These are phyloP conservation scores for Nicotiana tomentosiformis DNA, from an alignment of 257 asterid genomes.

Conservation along the genomic window DNA sequence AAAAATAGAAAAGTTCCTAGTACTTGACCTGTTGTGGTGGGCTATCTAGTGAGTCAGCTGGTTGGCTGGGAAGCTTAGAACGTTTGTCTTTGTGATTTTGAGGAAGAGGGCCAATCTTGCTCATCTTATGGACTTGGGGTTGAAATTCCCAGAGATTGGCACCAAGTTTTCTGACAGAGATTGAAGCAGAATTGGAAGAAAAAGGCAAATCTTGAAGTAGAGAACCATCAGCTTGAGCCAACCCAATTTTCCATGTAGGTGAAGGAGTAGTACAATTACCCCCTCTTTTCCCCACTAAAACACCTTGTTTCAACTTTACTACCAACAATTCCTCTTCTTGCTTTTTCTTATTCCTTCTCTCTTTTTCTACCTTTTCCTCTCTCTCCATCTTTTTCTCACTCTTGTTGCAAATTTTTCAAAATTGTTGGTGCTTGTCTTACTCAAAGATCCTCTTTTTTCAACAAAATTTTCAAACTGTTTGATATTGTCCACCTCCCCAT, in stretches of 20 bases:
- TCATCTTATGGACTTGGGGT: slow-evolving; percentile 27
- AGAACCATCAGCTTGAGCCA: slow-evolving; percentile 49
- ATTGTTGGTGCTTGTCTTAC: slow-evolving; percentile 18
- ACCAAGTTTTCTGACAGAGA: slow-evolving; percentile 77
- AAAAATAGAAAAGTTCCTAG: not conserved
- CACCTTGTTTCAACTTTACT: slow-evolving; percentile 57
- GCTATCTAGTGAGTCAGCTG: slow-evolving; percentile 16
- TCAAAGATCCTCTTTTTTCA: slow-evolving; percentile 9
- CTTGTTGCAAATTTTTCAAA: slow-evolving; percentile 8
- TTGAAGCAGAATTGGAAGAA: slow-evolving; percentile 26
- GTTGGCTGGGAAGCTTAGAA: slow-evolving; percentile 14
- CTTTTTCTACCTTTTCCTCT: slow-evolving; percentile 27
- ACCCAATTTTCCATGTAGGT: slow-evolving; percentile 66
- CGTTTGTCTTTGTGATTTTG: slow-evolving; percentile 18
- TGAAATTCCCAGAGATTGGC: slow-evolving; percentile 80
- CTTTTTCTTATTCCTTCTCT: slow-evolving; percentile 35
- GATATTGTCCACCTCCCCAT: slow-evolving; percentile 2
- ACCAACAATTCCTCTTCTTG: slow-evolving; percentile 24
- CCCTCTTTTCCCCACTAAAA: slow-evolving; percentile 59
- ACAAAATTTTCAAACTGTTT: slow-evolving; percentile 16
- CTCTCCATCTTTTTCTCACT: slow-evolving; percentile 16
- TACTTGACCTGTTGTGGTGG: slow-evolving; percentile 32
- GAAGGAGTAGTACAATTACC: slow-evolving; percentile 75
- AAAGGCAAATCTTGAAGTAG: slow-evolving; percentile 41
- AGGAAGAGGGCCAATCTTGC: slow-evolving; percentile 17